Percentiles rank a stretch among this genome's conserved stretches.
Conservation (phyloP, 768 basidiomycete species). For the Leucocoprinus sp. region DNA sequence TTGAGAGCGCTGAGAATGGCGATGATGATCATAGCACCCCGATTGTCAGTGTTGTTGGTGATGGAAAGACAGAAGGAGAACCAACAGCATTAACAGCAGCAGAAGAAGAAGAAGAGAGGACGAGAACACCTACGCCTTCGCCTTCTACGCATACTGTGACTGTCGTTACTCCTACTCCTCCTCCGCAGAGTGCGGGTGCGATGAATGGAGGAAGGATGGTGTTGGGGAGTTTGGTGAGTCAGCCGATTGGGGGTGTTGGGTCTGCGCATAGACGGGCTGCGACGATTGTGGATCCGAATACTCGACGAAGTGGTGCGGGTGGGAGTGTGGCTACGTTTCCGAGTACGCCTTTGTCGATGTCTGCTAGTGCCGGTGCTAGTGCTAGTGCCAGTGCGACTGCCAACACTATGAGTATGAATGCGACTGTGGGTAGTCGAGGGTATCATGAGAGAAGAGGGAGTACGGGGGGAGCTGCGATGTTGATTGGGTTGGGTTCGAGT, state of each 20-base stretch:
- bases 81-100: too few relatives aligned
- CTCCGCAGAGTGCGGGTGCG: constrained; percentile 12
- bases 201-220: too few relatives aligned
- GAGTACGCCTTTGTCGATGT: too few relatives aligned
- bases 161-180: background rate
- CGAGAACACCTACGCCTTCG: background rate
- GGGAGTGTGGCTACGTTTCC: too few relatives aligned
- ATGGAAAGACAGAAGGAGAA: constrained; percentile 11
- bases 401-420: too few relatives aligned
- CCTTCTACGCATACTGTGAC: background rate
- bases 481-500: too few relatives aligned
- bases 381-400: too few relatives aligned
- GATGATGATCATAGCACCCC: constrained; percentile 13
- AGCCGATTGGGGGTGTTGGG: constrained; percentile 48
- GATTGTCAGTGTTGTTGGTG: constrained; percentile 13
- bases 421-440: constrained; percentile 27
- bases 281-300: constrained; percentile 63
- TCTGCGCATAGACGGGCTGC: constrained; percentile 66
- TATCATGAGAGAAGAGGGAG: constrained; percentile 74
- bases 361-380: too few relatives aligned
- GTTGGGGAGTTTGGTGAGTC: constrained; percentile 38
- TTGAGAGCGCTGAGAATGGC: constrained; percentile 19
- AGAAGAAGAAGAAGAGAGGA: constrained; percentile 1
- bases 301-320: too few relatives aligned
- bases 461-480: constrained; percentile 21